Conservation (phyloP, 2,329 filamentous ascomycete species). For the Colletotrichum ledebouriae region DNA sequence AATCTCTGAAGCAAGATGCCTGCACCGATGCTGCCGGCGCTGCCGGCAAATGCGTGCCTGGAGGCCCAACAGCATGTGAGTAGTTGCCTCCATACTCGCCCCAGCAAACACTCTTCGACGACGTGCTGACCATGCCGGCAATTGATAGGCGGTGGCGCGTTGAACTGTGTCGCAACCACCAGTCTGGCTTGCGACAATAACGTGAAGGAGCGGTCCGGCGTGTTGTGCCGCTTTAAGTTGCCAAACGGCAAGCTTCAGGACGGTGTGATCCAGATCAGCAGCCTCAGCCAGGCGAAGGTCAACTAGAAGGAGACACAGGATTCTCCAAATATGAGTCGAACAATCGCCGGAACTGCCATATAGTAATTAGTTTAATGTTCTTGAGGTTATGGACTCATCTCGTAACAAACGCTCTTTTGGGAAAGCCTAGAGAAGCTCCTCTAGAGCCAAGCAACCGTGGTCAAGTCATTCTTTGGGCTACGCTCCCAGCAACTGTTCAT, state of each 20-base stretch:
- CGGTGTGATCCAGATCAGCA: conserved; percentile 46
- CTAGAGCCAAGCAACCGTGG: no score
- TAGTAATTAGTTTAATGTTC: no score
- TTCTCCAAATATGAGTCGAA: no score
- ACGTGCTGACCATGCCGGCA: background rate
- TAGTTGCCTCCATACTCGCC: background rate
- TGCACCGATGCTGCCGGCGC: conserved; percentile 48
- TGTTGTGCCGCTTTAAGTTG: conserved; percentile 48
- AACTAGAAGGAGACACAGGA: conserved; percentile 43
- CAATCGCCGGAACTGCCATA: no score
- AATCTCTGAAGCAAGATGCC: conserved; percentile 52
- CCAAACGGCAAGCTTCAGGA: conserved; percentile 46
- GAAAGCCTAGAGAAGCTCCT: no score
- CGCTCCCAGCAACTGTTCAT: no score
- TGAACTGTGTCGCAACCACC: conserved; percentile 47
- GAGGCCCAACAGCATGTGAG: conserved; percentile 50
- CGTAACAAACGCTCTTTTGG: no score
- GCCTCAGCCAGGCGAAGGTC: conserved; percentile 45
- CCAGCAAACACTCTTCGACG: no score
- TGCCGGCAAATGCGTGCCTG: conserved; percentile 51
- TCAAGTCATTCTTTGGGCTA: no score
- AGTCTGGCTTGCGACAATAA: conserved; percentile 47
- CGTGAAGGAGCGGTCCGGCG: conserved; percentile 47
- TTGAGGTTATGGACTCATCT: no score
- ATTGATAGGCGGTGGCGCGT: conserved; percentile 44